Percentiles rank a stretch among this genome's conserved stretches.
phyloP scores from a whole-genome alignment of 1,284 basidiomycete species.

The Sporisorium sorghi region DNA sequence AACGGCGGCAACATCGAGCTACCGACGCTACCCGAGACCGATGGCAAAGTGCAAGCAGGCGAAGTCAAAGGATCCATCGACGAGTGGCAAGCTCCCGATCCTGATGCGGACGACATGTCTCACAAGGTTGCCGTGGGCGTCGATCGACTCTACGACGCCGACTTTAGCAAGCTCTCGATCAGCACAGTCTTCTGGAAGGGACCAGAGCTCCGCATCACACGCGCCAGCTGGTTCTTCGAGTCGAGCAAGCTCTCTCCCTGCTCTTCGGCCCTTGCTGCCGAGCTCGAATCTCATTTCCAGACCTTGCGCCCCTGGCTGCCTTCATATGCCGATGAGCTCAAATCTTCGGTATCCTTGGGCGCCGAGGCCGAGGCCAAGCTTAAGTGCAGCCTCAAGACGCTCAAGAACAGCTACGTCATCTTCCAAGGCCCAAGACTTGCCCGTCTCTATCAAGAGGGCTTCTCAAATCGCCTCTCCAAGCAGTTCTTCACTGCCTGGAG shows the following conservation, averaged over 20 bases:
- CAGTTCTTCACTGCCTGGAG: constrained; percentile 59
- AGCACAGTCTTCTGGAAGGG: constrained; percentile 74
- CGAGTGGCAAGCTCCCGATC: constrained; percentile 41
- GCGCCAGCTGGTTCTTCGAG: constrained; percentile 74
- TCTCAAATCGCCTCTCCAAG: constrained; percentile 54
- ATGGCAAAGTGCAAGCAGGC: constrained; percentile 43
- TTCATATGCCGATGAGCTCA: constrained; percentile 73
- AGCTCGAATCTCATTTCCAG: constrained; percentile 70
- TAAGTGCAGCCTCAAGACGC: constrained; percentile 69
- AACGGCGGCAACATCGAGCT: constrained; percentile 42
- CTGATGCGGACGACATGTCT: constrained; percentile 22
- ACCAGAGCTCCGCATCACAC: constrained; percentile 71
- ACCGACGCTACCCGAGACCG: constrained; percentile 26
- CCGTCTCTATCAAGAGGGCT: constrained; percentile 67
- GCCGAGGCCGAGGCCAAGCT: constrained; percentile 73
- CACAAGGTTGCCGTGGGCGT: constrained; percentile 53
- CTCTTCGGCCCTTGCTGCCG: constrained; percentile 71
- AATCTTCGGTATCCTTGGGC: constrained; percentile 71
- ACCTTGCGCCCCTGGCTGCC: constrained; percentile 68
- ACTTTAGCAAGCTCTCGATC: constrained; percentile 42
- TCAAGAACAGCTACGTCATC: constrained; percentile 71
- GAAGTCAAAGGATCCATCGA: constrained; percentile 30
- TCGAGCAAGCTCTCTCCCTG: constrained; percentile 70
- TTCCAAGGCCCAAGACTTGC: constrained; percentile 72
- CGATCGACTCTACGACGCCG: constrained; percentile 59